These are phyloP conservation scores for Ogataea glucozyma DNA, from an alignment of 805 yeast species.

Conservation along the genomic window DNA sequence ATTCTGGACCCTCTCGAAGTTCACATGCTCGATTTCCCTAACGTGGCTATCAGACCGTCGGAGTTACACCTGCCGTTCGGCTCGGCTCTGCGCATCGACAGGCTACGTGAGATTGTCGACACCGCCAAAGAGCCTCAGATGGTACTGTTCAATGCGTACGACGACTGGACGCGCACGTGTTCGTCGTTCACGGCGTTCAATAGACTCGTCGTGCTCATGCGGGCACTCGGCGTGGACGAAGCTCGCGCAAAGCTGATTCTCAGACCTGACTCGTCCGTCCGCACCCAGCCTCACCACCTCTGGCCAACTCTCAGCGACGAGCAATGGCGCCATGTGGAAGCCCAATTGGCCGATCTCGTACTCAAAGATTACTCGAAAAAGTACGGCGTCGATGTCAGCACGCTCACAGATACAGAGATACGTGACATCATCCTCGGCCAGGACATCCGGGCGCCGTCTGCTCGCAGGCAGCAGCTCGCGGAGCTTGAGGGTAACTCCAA, in stretches of 20 bases:
- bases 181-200: conserved; percentile 95
- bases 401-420: conserved; percentile 90
- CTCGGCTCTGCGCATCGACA: conserved; percentile 79
- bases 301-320: conserved; percentile 93
- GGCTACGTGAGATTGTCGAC: conserved; percentile 72
- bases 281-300: conserved; percentile 74
- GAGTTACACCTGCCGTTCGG: conserved; percentile 89
- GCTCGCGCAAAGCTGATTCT: conserved; percentile 76
- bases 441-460: conserved; percentile 87
- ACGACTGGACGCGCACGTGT: conserved; percentile 85
- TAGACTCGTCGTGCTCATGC: conserved; percentile 73
- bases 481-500: conserved; percentile 60
- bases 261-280: conserved; percentile 69
- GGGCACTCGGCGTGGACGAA: conserved; percentile 76
- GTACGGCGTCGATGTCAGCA: conserved; percentile 80
- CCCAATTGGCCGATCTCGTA: conserved; percentile 84
- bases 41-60: conserved; percentile 83
- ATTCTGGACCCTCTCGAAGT: conserved; percentile 94
- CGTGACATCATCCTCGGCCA: conserved; percentile 94
- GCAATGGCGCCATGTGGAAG: conserved; percentile 90
- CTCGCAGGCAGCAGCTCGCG: conserved; percentile 78
- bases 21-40: conserved; percentile 96
- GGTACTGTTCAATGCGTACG: conserved; percentile 88
- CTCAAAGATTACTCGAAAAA: conserved; percentile 81
- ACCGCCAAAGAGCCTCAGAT: conserved; percentile 91